Conservation (phyloP, 441 rosid species). For the Adansonia madagascariensis region DNA sequence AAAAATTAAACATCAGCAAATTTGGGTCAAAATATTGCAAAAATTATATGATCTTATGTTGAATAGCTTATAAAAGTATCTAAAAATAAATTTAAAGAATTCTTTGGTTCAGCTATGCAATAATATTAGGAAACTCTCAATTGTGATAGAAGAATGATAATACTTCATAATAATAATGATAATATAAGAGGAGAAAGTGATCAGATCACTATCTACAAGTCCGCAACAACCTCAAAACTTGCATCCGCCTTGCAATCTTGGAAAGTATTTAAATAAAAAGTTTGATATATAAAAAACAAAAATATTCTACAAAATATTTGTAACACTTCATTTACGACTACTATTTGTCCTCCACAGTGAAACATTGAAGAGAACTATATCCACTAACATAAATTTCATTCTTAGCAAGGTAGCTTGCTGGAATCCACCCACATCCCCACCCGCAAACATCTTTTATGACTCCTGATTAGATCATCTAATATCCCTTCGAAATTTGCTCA, state of each 20-base stretch:
- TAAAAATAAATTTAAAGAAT: background rate
- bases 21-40: background rate
- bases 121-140: background rate
- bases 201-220: background rate
- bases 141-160: background rate
- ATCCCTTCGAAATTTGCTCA: background rate
- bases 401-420: background rate
- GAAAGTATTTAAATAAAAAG: background rate
- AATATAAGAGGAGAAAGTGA: background rate
- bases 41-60: background rate
- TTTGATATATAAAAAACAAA: background rate
- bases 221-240: background rate
- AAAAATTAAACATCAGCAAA: background rate
- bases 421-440: background rate
- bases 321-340: background rate
- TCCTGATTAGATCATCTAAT: background rate
- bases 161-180: background rate
- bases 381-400: background rate
- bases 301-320: background rate
- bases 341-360: background rate
- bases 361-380: background rate
- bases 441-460: background rate
- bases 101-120: background rate
- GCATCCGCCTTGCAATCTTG: background rate
- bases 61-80: background rate